Conservation (phyloP, 495 filamentous ascomycete species). For the Daldinia decipiens region DNA sequence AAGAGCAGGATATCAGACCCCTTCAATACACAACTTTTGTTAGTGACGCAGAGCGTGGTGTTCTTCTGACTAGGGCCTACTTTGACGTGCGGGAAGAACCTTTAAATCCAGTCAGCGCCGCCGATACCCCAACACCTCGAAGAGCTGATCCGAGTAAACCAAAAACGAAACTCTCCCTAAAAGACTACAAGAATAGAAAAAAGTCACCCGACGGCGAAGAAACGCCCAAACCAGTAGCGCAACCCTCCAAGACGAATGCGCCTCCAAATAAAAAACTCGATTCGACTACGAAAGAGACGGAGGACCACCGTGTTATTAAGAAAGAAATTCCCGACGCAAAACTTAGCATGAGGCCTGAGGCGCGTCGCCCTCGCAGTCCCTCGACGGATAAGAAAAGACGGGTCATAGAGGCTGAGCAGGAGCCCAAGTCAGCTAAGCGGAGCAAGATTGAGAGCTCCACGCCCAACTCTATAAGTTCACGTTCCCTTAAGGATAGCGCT, state of each 20-base stretch:
- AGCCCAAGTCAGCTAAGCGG: slow-evolving; percentile 52
- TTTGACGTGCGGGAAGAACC: slow-evolving; percentile 57
- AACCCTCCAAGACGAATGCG: slow-evolving; percentile 39
- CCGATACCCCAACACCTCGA: slow-evolving; percentile 33
- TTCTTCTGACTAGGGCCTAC: slow-evolving; percentile 56
- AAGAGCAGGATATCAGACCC: slow-evolving; percentile 49
- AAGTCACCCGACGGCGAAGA: slow-evolving; percentile 53
- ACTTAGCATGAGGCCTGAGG: slow-evolving; percentile 43
- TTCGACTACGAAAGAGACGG: slow-evolving; percentile 42
- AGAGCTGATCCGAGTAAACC: slow-evolving; percentile 55
- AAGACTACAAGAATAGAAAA: slow-evolving; percentile 59
- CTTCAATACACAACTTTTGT: slow-evolving; percentile 59
- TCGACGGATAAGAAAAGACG: slow-evolving; percentile 55
- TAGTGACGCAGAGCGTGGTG: slow-evolving; percentile 58
- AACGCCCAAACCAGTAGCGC: slow-evolving; percentile 43
- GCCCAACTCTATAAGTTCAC: slow-evolving; percentile 42
- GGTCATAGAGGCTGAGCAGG: slow-evolving; percentile 50
- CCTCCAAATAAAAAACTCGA: slow-evolving; percentile 32
- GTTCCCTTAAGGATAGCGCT: slow-evolving; percentile 40
- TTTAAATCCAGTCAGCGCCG: slow-evolving; percentile 38
- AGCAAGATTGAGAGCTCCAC: slow-evolving; percentile 47
- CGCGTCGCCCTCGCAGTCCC: slow-evolving; percentile 43
- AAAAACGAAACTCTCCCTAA: slow-evolving; percentile 56
- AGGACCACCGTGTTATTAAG: slow-evolving; percentile 34
- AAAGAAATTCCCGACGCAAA: slow-evolving; percentile 35